phyloP scores from a whole-genome alignment of 2,329 filamentous ascomycete genomes.

The Diaporthe sp. region DNA sequence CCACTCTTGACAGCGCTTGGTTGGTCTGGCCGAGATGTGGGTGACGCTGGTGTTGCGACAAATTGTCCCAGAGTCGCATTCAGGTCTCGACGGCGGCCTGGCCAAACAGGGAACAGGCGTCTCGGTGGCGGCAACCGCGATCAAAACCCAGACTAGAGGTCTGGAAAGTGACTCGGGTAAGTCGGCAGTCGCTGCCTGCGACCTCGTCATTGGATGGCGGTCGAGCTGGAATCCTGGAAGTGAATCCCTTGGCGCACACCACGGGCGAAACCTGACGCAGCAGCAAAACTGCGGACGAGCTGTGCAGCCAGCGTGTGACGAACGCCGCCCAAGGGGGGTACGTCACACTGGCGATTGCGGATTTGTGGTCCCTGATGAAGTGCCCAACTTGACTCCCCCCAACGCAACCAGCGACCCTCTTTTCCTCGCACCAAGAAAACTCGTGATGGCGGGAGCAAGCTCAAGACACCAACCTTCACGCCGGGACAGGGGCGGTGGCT shows the following conservation, averaged over 20 bases:
- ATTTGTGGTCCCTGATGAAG: neutral
- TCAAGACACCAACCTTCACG: slow-evolving; percentile 26
- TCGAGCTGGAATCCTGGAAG: slow-evolving; percentile 29
- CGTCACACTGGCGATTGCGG: slow-evolving; percentile 10
- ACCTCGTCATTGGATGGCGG: slow-evolving; percentile 10
- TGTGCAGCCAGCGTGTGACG: slow-evolving; percentile 3
- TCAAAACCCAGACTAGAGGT: neutral
- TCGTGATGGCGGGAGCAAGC: slow-evolving; percentile 10
- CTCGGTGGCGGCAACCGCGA: slow-evolving; percentile 4
- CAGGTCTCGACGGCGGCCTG: slow-evolving; percentile 10
- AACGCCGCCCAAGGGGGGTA: slow-evolving; percentile 3
- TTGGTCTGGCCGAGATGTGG: neutral
- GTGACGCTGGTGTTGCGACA: neutral
- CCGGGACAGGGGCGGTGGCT: neutral
- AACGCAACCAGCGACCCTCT: neutral
- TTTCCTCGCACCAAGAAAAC: neutral
- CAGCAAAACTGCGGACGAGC: slow-evolving; percentile 1
- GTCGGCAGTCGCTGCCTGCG: neutral
- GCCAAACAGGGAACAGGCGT: slow-evolving; percentile 29
- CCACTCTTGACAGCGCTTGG: neutral
- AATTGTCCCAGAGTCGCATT: neutral
- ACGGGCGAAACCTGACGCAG: slow-evolving; percentile 13
- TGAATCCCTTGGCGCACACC: slow-evolving; percentile 27
- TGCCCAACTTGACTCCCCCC: neutral
- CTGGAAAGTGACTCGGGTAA: slow-evolving; percentile 19